phyloP scores from a whole-genome alignment of 2,329 filamentous ascomycete genomes.

The Aspergillus cejpii region DNA sequence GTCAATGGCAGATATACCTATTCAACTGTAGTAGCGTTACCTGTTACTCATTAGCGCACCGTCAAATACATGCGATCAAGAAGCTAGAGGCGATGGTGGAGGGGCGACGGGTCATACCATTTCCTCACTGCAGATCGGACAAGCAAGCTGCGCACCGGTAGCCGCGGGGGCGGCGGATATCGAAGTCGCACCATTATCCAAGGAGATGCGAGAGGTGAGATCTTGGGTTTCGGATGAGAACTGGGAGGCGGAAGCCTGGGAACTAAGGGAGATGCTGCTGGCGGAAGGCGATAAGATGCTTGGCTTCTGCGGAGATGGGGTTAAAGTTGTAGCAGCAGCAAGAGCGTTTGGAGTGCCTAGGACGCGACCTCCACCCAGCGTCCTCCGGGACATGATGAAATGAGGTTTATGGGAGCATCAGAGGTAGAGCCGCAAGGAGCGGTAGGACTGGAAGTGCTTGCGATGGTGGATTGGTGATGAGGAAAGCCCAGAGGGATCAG shows the following conservation, averaged over 20 bases:
- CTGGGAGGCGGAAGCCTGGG: conserved; percentile 65
- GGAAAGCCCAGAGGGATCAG: background rate
- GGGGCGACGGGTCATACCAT: conserved; percentile 58
- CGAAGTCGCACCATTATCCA: conserved; percentile 53
- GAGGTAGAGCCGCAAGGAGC: conserved; percentile 19
- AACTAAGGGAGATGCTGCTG: conserved; percentile 72
- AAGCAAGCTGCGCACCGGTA: conserved; percentile 65
- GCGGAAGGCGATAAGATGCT: conserved; percentile 54
- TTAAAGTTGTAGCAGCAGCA: conserved; percentile 58
- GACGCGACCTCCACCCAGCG: conserved; percentile 86
- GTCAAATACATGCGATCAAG: background rate
- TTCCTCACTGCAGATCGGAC: conserved; percentile 96
- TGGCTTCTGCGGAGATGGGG: conserved; percentile 38
- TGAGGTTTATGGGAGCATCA: conserved; percentile 34
- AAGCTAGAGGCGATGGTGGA: background rate
- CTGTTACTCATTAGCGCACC: conserved; percentile 41
- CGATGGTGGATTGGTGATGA: background rate
- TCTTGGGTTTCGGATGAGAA: conserved; percentile 68
- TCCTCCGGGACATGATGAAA: conserved; percentile 66
- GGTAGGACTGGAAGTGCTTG: background rate
- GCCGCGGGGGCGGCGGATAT: conserved; percentile 47
- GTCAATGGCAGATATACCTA: conserved; percentile 43
- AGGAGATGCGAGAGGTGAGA: conserved; percentile 70
- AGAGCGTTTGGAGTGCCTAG: conserved; percentile 80
- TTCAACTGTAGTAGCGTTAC: conserved; percentile 90